A percentile compares a stretch with the other conserved stretches of the same genome.
These are phyloP conservation scores for Fistulinella prunicolor DNA, from an alignment of 768 basidiomycete genomes.

Conservation along the genomic window DNA sequence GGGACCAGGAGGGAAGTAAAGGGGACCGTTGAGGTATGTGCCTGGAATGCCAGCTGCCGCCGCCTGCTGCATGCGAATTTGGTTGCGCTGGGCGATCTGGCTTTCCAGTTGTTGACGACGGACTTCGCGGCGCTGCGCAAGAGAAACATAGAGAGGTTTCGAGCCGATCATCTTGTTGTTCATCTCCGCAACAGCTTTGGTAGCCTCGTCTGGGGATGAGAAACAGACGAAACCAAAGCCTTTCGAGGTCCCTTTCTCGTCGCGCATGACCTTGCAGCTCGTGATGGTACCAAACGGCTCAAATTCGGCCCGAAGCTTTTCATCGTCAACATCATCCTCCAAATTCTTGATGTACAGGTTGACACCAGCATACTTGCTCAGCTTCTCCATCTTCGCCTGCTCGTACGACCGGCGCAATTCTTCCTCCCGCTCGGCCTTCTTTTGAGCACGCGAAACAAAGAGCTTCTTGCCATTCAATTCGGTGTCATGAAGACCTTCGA, in stretches of 20 bases:
- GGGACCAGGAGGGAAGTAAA: slow-evolving; percentile 75
- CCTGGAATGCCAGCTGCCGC: slow-evolving; percentile 80
- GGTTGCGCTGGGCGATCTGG: slow-evolving; percentile 95
- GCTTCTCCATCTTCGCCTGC: slow-evolving; percentile 93
- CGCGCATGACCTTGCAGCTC: slow-evolving; percentile 98
- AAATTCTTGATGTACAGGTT: slow-evolving; percentile 99
- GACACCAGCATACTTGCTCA: slow-evolving; percentile 97
- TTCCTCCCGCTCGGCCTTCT: slow-evolving; percentile 97
- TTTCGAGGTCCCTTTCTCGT: slow-evolving; percentile 89
- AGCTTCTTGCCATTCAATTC: slow-evolving; percentile 87
- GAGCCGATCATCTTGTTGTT: slow-evolving; percentile 99
- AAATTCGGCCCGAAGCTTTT: slow-evolving; percentile 94
- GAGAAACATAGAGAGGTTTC: slow-evolving; percentile 97
- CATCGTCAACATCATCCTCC: slow-evolving; percentile 97
- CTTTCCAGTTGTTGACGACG: slow-evolving; percentile 98
- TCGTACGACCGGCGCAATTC: slow-evolving; percentile 93
- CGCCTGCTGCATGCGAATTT: slow-evolving; percentile 95
- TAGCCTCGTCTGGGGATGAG: slow-evolving; percentile 97
- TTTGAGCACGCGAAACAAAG: slow-evolving; percentile 95
- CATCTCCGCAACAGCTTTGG: slow-evolving; percentile 99
- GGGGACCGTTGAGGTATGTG: slow-evolving; percentile 44
- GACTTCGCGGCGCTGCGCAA: slow-evolving; percentile 97
- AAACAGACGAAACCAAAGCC: slow-evolving; percentile 99
- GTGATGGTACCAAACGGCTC: slow-evolving; percentile 97
- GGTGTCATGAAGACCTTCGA: slow-evolving; percentile 83